Conservation (phyloP, 1,284 basidiomycete genomes). For the Pisolithus thermaeus region DNA sequence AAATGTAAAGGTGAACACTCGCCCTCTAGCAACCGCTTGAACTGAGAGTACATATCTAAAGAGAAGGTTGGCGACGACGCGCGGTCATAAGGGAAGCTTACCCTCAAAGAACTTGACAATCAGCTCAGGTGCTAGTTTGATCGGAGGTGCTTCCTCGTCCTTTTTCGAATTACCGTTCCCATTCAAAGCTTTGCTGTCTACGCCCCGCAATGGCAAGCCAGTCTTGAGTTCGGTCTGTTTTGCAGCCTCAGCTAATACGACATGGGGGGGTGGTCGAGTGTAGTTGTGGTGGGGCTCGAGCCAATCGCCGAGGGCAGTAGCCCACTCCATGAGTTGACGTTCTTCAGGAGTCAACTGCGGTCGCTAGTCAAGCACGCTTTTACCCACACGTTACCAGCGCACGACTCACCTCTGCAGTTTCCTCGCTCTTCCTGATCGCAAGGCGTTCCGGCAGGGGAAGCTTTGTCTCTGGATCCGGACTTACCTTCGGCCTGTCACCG, state of each 20-base stretch:
- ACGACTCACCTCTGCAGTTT: constrained; percentile 46
- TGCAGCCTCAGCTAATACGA: constrained; percentile 66
- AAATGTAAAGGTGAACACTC: constrained; percentile 41
- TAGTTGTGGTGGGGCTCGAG: constrained; percentile 68
- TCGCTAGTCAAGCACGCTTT: constrained; percentile 2
- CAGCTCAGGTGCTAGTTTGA: constrained; percentile 52
- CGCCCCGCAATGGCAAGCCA: constrained; percentile 57
- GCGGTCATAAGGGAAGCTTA: constrained; percentile 22
- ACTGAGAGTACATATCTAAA: constrained; percentile 49
- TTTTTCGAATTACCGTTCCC: constrained; percentile 56
- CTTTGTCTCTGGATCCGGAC: constrained; percentile 42
- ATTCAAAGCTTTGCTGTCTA: constrained; percentile 44
- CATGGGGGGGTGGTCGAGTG: constrained; percentile 58
- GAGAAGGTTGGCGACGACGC: constrained; percentile 5
- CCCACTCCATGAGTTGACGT: constrained; percentile 49
- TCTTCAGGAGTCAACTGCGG: constrained; percentile 62
- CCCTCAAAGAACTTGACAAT: constrained; percentile 59
- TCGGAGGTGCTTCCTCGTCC: constrained; percentile 58
- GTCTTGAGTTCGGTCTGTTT: constrained; percentile 65
- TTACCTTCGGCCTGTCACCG: constrained; percentile 70
- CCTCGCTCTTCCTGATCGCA: constrained; percentile 41
- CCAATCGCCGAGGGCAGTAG: constrained; percentile 61
- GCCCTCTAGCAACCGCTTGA: constrained; percentile 37
- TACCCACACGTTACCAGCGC: neutral
- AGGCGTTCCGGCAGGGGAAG: constrained; percentile 55